Conservation (phyloP, 768 basidiomycete genomes). For the Cystofilobasidium capitatum region DNA sequence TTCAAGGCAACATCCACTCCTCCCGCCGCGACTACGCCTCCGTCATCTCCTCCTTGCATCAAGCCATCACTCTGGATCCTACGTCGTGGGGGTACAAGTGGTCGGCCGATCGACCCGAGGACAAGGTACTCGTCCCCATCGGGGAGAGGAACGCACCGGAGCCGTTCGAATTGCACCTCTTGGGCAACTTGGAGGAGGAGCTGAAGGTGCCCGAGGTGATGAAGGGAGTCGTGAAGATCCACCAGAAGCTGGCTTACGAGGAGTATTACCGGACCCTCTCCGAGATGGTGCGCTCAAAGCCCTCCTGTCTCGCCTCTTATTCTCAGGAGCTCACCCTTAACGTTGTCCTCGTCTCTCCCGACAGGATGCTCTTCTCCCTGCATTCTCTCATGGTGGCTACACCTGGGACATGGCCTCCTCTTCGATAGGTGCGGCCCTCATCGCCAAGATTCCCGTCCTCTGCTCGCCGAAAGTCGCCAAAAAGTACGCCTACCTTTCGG, state of each 20-base stretch:
- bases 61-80: not conserved
- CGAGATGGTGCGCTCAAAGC: not conserved
- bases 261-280: not conserved
- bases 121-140: not conserved
- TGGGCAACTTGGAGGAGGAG: not conserved
- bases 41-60: not conserved
- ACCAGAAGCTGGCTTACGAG: not conserved
- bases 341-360: not conserved
- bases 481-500: not conserved
- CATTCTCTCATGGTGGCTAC: not conserved
- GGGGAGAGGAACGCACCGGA: not conserved
- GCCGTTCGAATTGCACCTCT: not conserved
- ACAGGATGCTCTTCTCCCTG: not conserved
- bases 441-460: not conserved
- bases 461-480: not conserved
- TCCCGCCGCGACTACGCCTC: not conserved
- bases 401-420: not conserved
- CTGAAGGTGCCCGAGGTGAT: not conserved
- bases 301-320: not conserved
- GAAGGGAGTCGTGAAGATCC: not conserved
- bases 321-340: not conserved
- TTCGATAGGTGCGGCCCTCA: not conserved
- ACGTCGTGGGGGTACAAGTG: not conserved
- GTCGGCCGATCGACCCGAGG: not conserved
- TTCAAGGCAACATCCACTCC: conserved; percentile 1